Evolutionary conservation across 805 yeast species (phyloP), one percentile per base, ranked within the genome.

Genomic region (Ogataea wickerhamii): DNA sequence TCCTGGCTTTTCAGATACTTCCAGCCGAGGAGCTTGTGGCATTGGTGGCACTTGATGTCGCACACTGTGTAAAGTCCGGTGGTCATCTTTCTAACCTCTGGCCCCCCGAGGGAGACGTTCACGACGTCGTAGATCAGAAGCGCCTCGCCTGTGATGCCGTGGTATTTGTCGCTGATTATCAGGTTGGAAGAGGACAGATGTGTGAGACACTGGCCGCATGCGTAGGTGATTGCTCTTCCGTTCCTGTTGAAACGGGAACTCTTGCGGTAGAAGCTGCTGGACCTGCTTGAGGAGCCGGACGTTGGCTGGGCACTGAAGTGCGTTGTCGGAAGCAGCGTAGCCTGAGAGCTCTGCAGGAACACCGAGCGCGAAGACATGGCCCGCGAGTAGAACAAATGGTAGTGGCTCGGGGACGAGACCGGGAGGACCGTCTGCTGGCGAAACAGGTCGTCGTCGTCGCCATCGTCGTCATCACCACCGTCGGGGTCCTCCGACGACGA

Each of bases 1-100:
- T 61, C 56, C 22, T 66, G 68, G 31, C 82, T 71, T 47, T 64
- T 64, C 27, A 78, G 52, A 49, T 81, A 81, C 43, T 70, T 73
- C 87, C 87, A 81, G 3, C 87, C 87, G 13, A 81, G 61, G 36
- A 71, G 58, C 4, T 58, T 54, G 34, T 63, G 61, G 52, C 87
- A 81, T 44, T 71, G 73, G 31, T 68, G 72, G 50, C 87, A 81
- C 25, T 51, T 50, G 21, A 79, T 67, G 48, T 78, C 81, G 42
- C 78, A 70, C 3, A 81, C 82, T 0, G 64, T 51, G 48, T 78
- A 81, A 18, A 53, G 53, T 1, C 87, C 87, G 1, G 86, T 79
- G 20, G 71, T 62, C 87, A 81, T 80, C 26, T 63, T 43, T 10
- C 58, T 41, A 10, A 38, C 40, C 30, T 55, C 56, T 11, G 43